Conservation (phyloP, 108 stramenopile species). For the Skeletonema marinoi region DNA sequence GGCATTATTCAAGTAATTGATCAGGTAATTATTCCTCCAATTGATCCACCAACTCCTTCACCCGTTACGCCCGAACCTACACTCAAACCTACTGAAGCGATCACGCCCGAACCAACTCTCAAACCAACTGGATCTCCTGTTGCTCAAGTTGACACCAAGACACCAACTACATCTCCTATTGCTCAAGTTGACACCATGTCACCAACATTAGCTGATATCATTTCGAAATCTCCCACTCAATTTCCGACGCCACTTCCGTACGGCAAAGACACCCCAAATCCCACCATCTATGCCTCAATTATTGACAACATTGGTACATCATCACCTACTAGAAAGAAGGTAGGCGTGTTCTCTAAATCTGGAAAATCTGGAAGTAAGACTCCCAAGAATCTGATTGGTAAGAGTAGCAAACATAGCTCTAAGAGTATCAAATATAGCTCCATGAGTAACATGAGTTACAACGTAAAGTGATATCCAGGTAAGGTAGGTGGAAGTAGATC, state of each 20-base stretch:
- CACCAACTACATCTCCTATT: no score
- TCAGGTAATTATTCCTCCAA: conserved; percentile 25
- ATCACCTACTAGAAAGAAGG: background rate
- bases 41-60: background rate
- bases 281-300: background rate
- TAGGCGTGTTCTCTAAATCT: background rate
- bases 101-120: no score
- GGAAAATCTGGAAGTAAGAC: background rate
- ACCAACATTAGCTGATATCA: background rate
- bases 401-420: background rate
- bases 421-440: background rate
- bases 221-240: background rate
- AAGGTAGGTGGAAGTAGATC: background rate
- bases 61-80: no score
- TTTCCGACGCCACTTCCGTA: background rate
- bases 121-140: no score
- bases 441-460: background rate
- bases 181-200: no score
- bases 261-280: background rate
- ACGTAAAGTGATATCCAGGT: background rate
- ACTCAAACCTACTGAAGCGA: no score
- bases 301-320: background rate
- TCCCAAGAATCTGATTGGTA: background rate
- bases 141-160: no score
- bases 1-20: conserved; percentile 56